Percentiles rank a stretch among this genome's conserved stretches.
Conservation (phyloP, 108 stramenopile genomes). For the Seminavis robusta region DNA sequence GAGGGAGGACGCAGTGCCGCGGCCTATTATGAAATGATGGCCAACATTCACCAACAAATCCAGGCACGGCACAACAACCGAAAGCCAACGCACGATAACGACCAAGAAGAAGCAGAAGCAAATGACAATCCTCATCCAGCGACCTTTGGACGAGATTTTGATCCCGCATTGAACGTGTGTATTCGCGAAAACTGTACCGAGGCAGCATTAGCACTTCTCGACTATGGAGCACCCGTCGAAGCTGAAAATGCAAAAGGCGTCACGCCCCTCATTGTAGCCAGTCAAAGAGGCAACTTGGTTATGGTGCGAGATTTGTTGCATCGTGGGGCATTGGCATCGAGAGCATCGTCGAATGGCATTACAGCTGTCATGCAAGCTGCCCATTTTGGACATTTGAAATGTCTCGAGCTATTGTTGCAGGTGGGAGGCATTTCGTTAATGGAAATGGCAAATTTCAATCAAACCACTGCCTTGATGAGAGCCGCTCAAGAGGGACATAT, state of each 20-base stretch:
- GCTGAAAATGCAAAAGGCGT: constrained; percentile 48
- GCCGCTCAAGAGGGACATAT: constrained; percentile 84
- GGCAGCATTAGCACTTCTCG: constrained; percentile 37
- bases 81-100: too few relatives aligned
- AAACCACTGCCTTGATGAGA: constrained; percentile 87
- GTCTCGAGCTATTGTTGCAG: constrained; percentile 64
- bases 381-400: constrained; percentile 68
- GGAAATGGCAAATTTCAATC: constrained; percentile 72
- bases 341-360: constrained; percentile 50
- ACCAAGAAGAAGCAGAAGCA: not conserved
- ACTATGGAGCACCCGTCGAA: constrained; percentile 33
- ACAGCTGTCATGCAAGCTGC: constrained; percentile 83
- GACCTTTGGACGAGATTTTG: constrained; percentile 34
- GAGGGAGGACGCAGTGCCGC: not conserved
- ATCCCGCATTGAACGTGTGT: constrained; percentile 44
- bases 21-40: not conserved
- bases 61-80: not conserved
- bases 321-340: constrained; percentile 26
- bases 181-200: constrained; percentile 30
- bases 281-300: constrained; percentile 62
- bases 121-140: too few relatives aligned
- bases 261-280: constrained; percentile 80
- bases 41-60: not conserved
- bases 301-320: constrained; percentile 58
- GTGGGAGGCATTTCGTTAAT: constrained; percentile 49